Conservation (phyloP, 78 protist species). For the Neovahlkampfia damariscottae region DNA sequence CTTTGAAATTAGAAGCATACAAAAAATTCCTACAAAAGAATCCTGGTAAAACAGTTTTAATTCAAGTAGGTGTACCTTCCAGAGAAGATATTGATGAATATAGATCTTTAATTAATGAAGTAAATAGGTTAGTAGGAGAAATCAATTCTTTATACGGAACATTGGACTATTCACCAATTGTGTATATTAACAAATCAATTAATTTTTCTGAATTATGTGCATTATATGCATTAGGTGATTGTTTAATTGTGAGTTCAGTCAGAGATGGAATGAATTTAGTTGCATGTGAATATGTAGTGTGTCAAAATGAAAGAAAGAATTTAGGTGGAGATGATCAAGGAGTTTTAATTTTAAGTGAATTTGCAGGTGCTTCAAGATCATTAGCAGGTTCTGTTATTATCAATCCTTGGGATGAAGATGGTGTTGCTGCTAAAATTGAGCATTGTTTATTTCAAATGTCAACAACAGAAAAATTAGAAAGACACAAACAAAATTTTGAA, state of each 20-base stretch:
- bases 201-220: slow-evolving; percentile 36
- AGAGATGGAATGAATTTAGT: slow-evolving; percentile 86
- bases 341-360: slow-evolving; percentile 31
- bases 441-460: slow-evolving; percentile 31
- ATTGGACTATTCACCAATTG: slow-evolving; percentile 54
- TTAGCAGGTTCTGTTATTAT: slow-evolving; percentile 24
- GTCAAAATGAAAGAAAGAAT: slow-evolving; percentile 54
- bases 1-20: slow-evolving; percentile 63
- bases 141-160: slow-evolving; percentile 60
- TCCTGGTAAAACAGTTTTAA: slow-evolving; percentile 49
- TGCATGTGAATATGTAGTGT: slow-evolving; percentile 66
- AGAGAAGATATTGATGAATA: slow-evolving; percentile 69
- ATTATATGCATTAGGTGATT: slow-evolving; percentile 45
- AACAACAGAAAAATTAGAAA: slow-evolving; percentile 35
- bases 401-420: slow-evolving; percentile 63
- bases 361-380: slow-evolving; percentile 31
- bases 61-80: slow-evolving; percentile 72
- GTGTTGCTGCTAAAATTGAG: slow-evolving; percentile 46
- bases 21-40: slow-evolving; percentile 43
- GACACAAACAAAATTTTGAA: slow-evolving; percentile 33
- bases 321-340: slow-evolving; percentile 29
- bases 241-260: slow-evolving; percentile 57
- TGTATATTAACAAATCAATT: slow-evolving; percentile 58
- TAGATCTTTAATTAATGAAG: slow-evolving; percentile 30
- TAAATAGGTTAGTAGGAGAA: slow-evolving; percentile 36